These are phyloP conservation scores for Pleurotus eryngii DNA, from an alignment of 768 basidiomycete genomes.

Conservation along the genomic window DNA sequence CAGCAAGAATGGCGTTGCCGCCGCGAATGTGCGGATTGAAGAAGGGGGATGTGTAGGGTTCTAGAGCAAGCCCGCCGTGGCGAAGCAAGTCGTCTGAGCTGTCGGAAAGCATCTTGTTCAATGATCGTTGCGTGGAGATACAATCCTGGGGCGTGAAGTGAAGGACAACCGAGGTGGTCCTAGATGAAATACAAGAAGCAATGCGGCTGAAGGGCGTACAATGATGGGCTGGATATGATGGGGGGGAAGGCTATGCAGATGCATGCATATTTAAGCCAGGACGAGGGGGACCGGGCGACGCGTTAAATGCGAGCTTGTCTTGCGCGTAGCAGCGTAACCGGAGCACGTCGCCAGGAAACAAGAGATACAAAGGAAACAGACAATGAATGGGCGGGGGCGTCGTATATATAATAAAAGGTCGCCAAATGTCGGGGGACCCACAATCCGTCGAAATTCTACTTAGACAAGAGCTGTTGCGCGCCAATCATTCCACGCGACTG, in stretches of 20 bases:
- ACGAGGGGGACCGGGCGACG: not conserved
- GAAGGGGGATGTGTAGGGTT: not conserved
- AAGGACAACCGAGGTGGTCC: not conserved
- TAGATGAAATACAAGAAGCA: not conserved
- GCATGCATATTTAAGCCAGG: not conserved
- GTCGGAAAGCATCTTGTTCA: conserved; percentile 1
- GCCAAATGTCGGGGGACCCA: not conserved
- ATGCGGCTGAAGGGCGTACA: conserved; percentile 1
- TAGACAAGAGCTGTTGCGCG: not conserved
- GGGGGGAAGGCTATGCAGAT: not conserved
- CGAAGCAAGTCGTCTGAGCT: not conserved
- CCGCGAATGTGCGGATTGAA: not conserved
- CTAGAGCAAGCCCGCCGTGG: not conserved
- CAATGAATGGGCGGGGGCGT: not conserved
- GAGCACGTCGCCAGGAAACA: not conserved
- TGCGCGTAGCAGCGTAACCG: not conserved
- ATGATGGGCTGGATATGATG: not conserved
- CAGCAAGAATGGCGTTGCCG: not conserved
- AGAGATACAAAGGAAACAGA: not conserved
- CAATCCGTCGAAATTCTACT: not conserved
- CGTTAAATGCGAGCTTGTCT: conserved; percentile 4
- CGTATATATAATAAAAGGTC: not conserved
- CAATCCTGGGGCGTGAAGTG: not conserved
- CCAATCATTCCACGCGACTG: not conserved
- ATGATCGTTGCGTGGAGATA: not conserved